Evolutionary conservation across 1,139 yeast species (phyloP).

Genomic region (Pneumocystis sp.): DNA sequence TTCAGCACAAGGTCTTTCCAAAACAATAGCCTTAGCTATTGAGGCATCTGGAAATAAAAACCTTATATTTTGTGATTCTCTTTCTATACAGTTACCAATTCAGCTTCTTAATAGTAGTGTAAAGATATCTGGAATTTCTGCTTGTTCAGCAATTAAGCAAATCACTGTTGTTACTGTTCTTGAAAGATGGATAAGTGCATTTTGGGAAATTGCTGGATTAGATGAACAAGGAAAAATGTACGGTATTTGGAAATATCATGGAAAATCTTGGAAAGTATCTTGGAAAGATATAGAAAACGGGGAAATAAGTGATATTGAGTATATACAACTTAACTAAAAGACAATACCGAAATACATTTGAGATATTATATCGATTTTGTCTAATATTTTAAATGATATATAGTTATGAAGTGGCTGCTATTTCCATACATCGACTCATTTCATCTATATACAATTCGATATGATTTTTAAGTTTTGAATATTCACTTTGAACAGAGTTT

Average conservation of each 20-base stretch:
- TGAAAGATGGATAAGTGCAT: not conserved
- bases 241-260: not conserved
- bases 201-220: not conserved
- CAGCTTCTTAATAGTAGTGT: not conserved
- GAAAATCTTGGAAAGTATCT: not conserved
- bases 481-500: conserved; percentile 38
- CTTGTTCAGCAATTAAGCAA: not conserved
- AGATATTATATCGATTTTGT: not conserved
- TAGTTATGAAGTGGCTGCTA: conserved; percentile 6
- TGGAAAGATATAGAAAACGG: not conserved
- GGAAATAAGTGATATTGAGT: not conserved
- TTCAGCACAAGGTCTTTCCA: not conserved
- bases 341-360: not conserved
- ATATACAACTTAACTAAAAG: not conserved
- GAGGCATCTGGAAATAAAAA: not conserved
- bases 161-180: not conserved
- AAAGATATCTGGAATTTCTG: not conserved
- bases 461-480: conserved; percentile 41
- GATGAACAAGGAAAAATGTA: not conserved
- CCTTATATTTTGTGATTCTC: not conserved
- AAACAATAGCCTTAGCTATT: not conserved
- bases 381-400: not conserved
- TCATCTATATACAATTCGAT: conserved; percentile 36
- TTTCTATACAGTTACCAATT: not conserved
- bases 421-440: conserved; percentile 29